Conservation (phyloP, 352 stramenopile species). For the Globisporangium uncinulatum region DNA sequence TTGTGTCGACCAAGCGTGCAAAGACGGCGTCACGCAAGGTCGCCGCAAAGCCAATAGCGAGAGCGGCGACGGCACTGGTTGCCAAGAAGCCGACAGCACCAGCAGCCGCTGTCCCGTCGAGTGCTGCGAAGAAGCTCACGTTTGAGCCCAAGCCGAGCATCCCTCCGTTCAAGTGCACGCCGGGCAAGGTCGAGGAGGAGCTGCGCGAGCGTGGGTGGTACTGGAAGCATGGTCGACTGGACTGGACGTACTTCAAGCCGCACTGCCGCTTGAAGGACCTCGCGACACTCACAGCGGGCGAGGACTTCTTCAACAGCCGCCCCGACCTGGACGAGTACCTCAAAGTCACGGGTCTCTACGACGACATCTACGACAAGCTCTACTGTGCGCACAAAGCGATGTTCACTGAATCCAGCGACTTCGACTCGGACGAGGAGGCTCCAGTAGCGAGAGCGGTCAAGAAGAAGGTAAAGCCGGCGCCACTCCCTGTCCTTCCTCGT, state of each 20-base stretch:
- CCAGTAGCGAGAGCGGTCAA: background rate
- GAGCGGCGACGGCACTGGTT: background rate
- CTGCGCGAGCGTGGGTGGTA: conserved; percentile 55
- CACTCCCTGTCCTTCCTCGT: background rate
- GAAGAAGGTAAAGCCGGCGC: background rate
- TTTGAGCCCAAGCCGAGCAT: conserved; percentile 18
- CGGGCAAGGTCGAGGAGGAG: conserved; percentile 56
- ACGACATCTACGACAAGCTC: conserved; percentile 36
- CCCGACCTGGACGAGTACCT: conserved; percentile 42
- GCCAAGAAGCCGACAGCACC: background rate
- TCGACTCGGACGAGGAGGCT: background rate
- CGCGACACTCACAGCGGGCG: conserved; percentile 15
- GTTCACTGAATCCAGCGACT: conserved; percentile 4
- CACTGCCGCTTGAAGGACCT: conserved; percentile 7
- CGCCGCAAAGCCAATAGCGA: conserved; percentile 1
- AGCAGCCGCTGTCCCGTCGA: background rate
- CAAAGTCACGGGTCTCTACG: conserved; percentile 25
- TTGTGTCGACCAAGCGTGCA: background rate
- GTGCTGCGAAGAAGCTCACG: conserved; percentile 13
- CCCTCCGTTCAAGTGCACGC: conserved; percentile 52
- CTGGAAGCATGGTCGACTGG: conserved; percentile 34
- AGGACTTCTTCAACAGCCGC: conserved; percentile 52
- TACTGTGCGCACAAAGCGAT: conserved; percentile 27
- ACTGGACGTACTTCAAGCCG: conserved; percentile 58
- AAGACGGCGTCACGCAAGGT: background rate